phyloP scores from a whole-genome alignment of 2,329 filamentous ascomycete genomes.

The Penicillium crustosum region DNA sequence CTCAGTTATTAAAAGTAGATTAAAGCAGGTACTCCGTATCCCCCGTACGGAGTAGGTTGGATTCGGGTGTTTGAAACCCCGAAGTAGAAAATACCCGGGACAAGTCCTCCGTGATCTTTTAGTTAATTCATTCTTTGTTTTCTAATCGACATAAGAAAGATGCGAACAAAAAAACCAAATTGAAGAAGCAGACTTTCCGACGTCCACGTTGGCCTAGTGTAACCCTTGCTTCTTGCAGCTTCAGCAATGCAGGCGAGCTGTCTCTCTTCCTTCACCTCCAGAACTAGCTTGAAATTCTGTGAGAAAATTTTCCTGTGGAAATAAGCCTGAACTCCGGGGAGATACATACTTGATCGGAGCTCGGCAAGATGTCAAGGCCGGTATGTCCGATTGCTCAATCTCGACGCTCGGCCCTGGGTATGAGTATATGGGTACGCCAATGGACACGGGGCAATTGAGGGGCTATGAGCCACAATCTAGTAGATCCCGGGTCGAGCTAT shows the following conservation, averaged over 20 bases:
- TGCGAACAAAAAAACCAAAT: constrained; percentile 2
- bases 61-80: background rate
- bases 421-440: constrained; percentile 1
- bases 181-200: constrained; percentile 1
- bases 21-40: background rate
- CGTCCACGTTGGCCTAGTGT: constrained; percentile 8
- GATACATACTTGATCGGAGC: background rate
- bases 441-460: constrained; percentile 7
- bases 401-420: constrained; percentile 4
- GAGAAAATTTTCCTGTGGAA: background rate
- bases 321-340: background rate
- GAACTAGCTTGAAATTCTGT: background rate
- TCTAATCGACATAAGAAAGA: constrained; percentile 1
- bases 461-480: constrained; percentile 10
- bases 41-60: background rate
- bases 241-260: background rate
- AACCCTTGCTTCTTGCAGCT: constrained; percentile 10
- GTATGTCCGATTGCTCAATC: constrained; percentile 1
- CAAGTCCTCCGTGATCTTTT: constrained; percentile 14
- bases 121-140: constrained; percentile 1
- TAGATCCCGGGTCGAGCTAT: constrained; percentile 8
- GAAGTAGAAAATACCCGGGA: background rate
- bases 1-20: background rate
- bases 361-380: background rate
- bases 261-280: constrained; percentile 2